Evolutionary conservation across 2,329 filamentous ascomycete genomes (phyloP).

Genomic region (Thermochaetoides dissita): DNA sequence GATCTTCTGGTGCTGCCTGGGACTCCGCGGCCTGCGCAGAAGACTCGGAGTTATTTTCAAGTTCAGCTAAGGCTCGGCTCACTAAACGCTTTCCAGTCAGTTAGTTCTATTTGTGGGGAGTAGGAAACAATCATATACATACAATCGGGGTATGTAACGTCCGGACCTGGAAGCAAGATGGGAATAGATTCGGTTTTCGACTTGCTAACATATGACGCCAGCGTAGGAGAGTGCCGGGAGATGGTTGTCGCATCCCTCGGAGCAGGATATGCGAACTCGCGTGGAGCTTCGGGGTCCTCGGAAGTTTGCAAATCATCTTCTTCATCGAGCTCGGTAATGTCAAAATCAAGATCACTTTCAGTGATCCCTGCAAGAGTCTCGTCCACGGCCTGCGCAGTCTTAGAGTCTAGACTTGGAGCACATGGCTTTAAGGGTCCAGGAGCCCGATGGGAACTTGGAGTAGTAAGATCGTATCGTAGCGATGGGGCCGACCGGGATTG

Average conservation of each 20-base stretch:
- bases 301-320: neutral
- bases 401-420: neutral
- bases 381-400: slow-evolving; percentile 2
- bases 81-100: slow-evolving; percentile 53
- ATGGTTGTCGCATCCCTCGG: too few relatives aligned
- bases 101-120: slow-evolving; percentile 29
- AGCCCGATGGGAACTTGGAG: too few relatives aligned
- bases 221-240: slow-evolving; percentile 5
- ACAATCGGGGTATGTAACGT: slow-evolving; percentile 38
- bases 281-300: too few relatives aligned
- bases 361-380: slow-evolving; percentile 9
- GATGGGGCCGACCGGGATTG: neutral
- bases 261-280: too few relatives aligned
- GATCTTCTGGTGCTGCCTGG: too few relatives aligned
- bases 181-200: slow-evolving; percentile 6
- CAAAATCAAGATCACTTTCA: slow-evolving; percentile 14
- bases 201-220: slow-evolving; percentile 8
- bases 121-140: slow-evolving; percentile 5
- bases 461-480: too few relatives aligned
- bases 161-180: slow-evolving; percentile 5
- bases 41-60: slow-evolving; percentile 7
- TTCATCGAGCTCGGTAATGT: slow-evolving; percentile 10
- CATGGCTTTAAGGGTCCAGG: too few relatives aligned
- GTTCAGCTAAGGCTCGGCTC: slow-evolving; percentile 28
- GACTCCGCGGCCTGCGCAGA: neutral